Conservation (phyloP, 306 rosid genomes). For the Argentina anserina region DNA sequence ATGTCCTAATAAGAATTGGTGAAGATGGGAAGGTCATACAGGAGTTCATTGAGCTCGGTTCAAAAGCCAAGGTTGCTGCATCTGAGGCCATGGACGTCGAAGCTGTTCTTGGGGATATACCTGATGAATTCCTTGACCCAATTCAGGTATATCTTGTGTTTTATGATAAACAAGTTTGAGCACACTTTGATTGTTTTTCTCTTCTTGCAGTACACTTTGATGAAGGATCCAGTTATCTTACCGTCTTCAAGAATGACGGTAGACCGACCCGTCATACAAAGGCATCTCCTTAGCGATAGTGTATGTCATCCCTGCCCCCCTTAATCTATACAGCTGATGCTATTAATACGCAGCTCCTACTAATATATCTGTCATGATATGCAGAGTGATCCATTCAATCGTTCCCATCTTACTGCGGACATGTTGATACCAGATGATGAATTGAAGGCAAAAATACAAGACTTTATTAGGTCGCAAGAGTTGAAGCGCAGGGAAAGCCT, state of each 20-base stretch:
- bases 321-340: background rate
- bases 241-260: slow-evolving; percentile 91
- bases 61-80: slow-evolving; percentile 87
- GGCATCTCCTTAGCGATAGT: slow-evolving; percentile 96
- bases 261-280: slow-evolving; percentile 91
- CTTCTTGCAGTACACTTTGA: slow-evolving; percentile 76
- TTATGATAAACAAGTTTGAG: background rate
- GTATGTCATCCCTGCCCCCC: slow-evolving; percentile 29
- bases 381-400: slow-evolving; percentile 97
- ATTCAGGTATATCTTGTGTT: slow-evolving; percentile 61
- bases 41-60: slow-evolving; percentile 77
- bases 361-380: slow-evolving; percentile 22
- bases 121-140: slow-evolving; percentile 99
- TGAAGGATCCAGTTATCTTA: slow-evolving; percentile 98
- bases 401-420: slow-evolving; percentile 84
- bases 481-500: slow-evolving; percentile 51
- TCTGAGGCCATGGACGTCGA: slow-evolving; percentile 92
- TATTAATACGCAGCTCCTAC: background rate
- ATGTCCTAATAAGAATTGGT: slow-evolving; percentile 72
- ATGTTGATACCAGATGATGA: slow-evolving; percentile 78
- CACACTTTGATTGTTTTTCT: background rate
- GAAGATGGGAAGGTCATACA: slow-evolving; percentile 83
- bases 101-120: slow-evolving; percentile 93
- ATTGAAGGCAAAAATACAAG: slow-evolving; percentile 69
- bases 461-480: slow-evolving; percentile 69